These are phyloP conservation scores for Microdochium trichocladiopsis DNA, from an alignment of 2,329 filamentous ascomycete genomes.

Conservation along the genomic window DNA sequence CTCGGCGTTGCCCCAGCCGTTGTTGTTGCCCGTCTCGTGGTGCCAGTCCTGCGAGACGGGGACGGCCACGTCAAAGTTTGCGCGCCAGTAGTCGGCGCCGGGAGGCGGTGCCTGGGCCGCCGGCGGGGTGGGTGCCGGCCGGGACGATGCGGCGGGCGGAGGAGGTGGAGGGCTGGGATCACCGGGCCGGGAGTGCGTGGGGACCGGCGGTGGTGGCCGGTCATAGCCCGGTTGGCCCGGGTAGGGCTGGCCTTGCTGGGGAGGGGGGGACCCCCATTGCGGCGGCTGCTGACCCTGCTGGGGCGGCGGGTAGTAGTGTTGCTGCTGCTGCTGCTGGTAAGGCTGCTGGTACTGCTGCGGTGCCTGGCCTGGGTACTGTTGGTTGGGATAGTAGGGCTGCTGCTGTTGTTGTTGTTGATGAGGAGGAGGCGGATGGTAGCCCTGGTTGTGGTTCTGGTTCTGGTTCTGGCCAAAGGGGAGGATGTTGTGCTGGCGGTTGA, in stretches of 20 bases:
- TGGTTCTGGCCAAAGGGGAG: conserved; percentile 11
- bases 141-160: not conserved
- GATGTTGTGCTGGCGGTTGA: conserved; percentile 20
- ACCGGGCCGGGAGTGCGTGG: conserved; percentile 9
- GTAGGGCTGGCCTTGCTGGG: conserved; percentile 1
- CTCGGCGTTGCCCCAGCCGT: conserved; percentile 56
- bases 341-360: conserved; percentile 11
- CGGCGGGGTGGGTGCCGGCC: not conserved
- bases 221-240: not conserved
- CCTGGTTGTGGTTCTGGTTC: conserved; percentile 2
- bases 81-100: conserved; percentile 39
- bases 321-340: conserved; percentile 8
- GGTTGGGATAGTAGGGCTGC: conserved; percentile 10
- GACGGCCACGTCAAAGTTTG: conserved; percentile 36
- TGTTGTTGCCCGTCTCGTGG: conserved; percentile 44
- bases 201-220: conserved; percentile 9
- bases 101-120: conserved; percentile 3
- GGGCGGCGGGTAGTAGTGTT: conserved; percentile 6
- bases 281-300: not conserved
- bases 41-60: conserved; percentile 44
- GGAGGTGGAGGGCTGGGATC: not conserved
- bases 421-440: too few relatives aligned
- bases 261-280: conserved; percentile 7
- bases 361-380: conserved; percentile 10
- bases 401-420: conserved; percentile 10